Conservation (phyloP, 169 alveolate genomes). For the Plasmodium inui region DNA sequence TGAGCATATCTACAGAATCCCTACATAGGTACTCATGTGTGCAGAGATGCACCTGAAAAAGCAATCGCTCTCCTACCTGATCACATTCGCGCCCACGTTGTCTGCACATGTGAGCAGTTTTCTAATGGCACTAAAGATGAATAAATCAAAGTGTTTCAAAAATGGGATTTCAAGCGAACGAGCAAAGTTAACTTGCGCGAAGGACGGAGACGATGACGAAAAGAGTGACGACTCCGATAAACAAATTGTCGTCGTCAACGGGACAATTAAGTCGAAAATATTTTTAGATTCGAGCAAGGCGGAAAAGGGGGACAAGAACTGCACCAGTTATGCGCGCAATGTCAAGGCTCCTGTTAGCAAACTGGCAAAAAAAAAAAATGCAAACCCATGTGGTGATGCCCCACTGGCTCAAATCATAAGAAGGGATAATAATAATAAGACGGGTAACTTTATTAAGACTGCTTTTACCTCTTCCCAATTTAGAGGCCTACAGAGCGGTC, state of each 20-base stretch:
- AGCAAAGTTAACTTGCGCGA: background rate
- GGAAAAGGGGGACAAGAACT: background rate
- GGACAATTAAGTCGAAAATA: slow-evolving; percentile 54
- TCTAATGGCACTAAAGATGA: slow-evolving; percentile 13
- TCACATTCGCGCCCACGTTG: background rate
- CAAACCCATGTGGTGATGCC: background rate
- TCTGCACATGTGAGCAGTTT: background rate
- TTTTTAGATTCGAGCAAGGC: background rate
- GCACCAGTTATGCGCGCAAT: background rate
- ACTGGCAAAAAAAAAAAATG: background rate
- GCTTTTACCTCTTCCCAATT: background rate
- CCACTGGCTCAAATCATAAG: background rate
- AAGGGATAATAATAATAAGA: background rate
- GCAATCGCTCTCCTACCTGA: background rate
- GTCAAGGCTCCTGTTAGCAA: background rate
- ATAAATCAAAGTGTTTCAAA: background rate
- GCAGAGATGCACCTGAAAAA: background rate
- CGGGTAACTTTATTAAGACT: background rate
- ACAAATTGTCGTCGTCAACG: slow-evolving; percentile 50
- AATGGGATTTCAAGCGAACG: slow-evolving; percentile 6
- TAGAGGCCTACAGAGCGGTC: background rate
- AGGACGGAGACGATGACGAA: slow-evolving; percentile 13
- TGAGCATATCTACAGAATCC: background rate
- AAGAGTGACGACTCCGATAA: slow-evolving; percentile 59
- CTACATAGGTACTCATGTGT: background rate